These are phyloP conservation scores for Suaeda aralocaspica DNA, from an alignment of 148 eudicot species.

Conservation along the genomic window DNA sequence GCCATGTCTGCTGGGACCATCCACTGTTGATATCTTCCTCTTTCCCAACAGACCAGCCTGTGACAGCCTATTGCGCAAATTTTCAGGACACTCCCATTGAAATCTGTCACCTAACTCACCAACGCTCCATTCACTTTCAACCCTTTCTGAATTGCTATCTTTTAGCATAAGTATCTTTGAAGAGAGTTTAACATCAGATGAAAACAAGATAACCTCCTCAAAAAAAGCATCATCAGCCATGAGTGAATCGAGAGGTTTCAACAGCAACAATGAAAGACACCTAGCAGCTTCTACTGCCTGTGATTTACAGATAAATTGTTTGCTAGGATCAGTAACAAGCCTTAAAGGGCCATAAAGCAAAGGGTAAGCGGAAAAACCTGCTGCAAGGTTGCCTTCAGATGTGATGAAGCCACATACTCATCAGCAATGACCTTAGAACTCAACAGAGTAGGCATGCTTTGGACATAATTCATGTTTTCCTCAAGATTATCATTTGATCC, in stretches of 20 bases:
- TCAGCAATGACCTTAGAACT: conserved; percentile 42
- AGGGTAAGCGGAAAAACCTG: conserved; percentile 33
- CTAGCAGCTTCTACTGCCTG: conserved; percentile 62
- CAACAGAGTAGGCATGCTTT: conserved; percentile 49
- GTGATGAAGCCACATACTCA: conserved; percentile 29
- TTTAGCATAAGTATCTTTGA: conserved; percentile 54
- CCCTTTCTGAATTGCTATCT: conserved; percentile 51
- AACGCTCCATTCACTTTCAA: conserved; percentile 44
- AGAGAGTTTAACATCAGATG: conserved; percentile 34
- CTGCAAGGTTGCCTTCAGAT: conserved; percentile 31
- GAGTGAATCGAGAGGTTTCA: conserved; percentile 36
- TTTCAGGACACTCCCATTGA: conserved; percentile 96
- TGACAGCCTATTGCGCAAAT: conserved; percentile 68
- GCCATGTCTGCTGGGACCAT: conserved; percentile 61
- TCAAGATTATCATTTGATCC: conserved; percentile 36
- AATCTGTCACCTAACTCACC: conserved; percentile 57
- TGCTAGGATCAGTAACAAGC: background rate
- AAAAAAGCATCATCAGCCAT: conserved; percentile 36
- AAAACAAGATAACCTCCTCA: conserved; percentile 25
- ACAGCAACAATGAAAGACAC: conserved; percentile 50
- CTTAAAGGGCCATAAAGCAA: conserved; percentile 2
- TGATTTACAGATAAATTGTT: conserved; percentile 6
- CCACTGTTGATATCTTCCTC: conserved; percentile 63
- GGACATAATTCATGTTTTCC: conserved; percentile 55
- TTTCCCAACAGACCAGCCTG: conserved; percentile 56